Conservation (phyloP, 2,329 filamentous ascomycete species). For the Aureobasidium sp. region DNA sequence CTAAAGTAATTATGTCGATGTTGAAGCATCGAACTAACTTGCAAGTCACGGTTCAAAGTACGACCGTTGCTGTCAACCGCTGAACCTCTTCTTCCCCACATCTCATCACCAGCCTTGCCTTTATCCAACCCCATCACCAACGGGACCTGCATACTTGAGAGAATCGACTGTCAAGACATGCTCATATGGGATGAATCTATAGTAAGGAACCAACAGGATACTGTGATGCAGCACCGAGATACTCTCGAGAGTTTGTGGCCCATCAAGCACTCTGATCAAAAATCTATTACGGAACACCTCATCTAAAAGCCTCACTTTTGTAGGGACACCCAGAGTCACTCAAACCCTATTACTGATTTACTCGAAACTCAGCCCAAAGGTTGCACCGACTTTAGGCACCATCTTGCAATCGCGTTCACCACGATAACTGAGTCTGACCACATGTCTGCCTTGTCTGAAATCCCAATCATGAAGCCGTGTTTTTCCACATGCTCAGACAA, state of each 20-base stretch:
- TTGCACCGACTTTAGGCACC: not conserved
- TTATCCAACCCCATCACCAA: not conserved
- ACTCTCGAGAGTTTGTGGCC: not conserved
- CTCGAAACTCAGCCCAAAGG: not conserved
- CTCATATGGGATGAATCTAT: not conserved
- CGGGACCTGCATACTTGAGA: not conserved
- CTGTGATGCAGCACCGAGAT: not conserved
- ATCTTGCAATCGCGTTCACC: not conserved
- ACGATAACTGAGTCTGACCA: not conserved
- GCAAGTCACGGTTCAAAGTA: conserved; percentile 5
- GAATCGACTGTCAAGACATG: not conserved
- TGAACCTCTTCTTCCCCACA: conserved; percentile 5
- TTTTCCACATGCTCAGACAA: not conserved
- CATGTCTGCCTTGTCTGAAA: not conserved
- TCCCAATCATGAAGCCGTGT: not conserved
- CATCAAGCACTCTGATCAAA: not conserved
- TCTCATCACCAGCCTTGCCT: not conserved
- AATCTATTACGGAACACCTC: not conserved
- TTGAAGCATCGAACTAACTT: not conserved
- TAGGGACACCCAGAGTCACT: not conserved
- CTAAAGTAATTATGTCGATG: not conserved
- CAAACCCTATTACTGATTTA: not conserved
- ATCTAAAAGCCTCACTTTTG: not conserved
- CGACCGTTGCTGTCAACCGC: conserved; percentile 8
- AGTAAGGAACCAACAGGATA: not conserved